Conservation (phyloP, 306 rosid species). For the Cucumis hystrix region DNA sequence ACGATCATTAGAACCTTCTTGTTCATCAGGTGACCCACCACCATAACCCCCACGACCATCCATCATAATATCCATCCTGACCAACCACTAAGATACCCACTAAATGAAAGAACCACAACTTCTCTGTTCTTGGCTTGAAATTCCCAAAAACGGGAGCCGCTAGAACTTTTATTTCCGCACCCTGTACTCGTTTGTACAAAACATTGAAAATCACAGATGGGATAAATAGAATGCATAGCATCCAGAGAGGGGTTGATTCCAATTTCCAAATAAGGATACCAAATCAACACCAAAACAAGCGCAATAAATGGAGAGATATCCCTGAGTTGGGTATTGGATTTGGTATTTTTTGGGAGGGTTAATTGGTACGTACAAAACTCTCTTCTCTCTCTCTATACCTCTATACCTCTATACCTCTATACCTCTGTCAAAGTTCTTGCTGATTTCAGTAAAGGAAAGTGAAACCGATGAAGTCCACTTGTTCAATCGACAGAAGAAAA, state of each 20-base stretch:
- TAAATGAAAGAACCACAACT: neutral
- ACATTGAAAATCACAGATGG: neutral
- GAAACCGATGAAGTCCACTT: slow-evolving; percentile 1
- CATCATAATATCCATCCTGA: slow-evolving; percentile 19
- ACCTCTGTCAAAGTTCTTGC: neutral
- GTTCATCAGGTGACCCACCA: slow-evolving; percentile 30
- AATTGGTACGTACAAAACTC: neutral
- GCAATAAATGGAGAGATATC: slow-evolving; percentile 8
- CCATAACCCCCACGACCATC: slow-evolving; percentile 13
- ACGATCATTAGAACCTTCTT: slow-evolving; percentile 9
- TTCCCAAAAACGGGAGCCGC: slow-evolving; percentile 6
- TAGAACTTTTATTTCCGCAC: neutral
- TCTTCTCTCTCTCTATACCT: neutral
- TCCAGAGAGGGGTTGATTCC: neutral
- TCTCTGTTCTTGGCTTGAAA: neutral
- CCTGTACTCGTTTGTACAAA: neutral
- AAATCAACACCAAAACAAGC: slow-evolving; percentile 10
- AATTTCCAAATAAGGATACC: slow-evolving; percentile 8
- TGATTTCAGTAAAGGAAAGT: neutral
- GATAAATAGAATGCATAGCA: slow-evolving; percentile 6
- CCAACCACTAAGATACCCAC: neutral
- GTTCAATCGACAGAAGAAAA: neutral
- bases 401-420: no score
- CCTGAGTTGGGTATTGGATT: slow-evolving; percentile 8
- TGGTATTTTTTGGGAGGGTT: neutral